Base-by-base conservation (phyloP, 345 rosid species). In the Arabidopsis suecica region DNA sequence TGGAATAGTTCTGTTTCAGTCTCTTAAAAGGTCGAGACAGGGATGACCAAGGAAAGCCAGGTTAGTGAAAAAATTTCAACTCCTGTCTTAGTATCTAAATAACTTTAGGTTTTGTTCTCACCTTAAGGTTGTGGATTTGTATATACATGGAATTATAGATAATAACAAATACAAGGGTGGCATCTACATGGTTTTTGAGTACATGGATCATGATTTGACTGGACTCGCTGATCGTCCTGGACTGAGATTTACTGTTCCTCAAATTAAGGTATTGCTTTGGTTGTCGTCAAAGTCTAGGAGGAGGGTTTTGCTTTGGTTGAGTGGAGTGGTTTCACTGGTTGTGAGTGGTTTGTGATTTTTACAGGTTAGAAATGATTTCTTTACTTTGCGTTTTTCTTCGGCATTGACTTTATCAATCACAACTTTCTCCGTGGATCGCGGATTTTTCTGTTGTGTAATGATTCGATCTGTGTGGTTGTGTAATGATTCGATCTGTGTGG, bases 111-210 rank as follows among this genome's bases (percentile, higher is more conserved):
- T 60, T 28, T 42, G 0, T n/a, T 32, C 68, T 60, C 41, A 58
- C 45, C 8, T 76, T 7, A 41, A 41, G 33, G 28, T n/a, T 33
- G 49, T 22, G 25, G 2, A 53, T 44, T 56, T 69, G 32, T 60
- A 11, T 9, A 25, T 51, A 7, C 32, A 34, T 22, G 9, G 13
- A 49, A 50, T 61, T 86, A 59, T 82, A 91, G 97, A 88, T 85
- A 92, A 89, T 47, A 88, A 90, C 79, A 94, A 94, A 83, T 91
- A 95, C n/a, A n/a, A n/a, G n/a, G n/a, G n/a, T n/a, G n/a, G n/a
- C n/a, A n/a, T n/a, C n/a, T n/a, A n/a, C n/a, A n/a, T n/a, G n/a
- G n/a, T n/a, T n/a, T n/a, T n/a, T n/a, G n/a, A n/a, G n/a, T n/a
- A n/a, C n/a, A n/a, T n/a, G n/a, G n/a, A n/a, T n/a, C n/a, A n/a